Evolutionary conservation across 441 rosid genomes (phyloP), one percentile per base, ranked within the genome.

Genomic region (Pelargonium cotyledonis): DNA sequence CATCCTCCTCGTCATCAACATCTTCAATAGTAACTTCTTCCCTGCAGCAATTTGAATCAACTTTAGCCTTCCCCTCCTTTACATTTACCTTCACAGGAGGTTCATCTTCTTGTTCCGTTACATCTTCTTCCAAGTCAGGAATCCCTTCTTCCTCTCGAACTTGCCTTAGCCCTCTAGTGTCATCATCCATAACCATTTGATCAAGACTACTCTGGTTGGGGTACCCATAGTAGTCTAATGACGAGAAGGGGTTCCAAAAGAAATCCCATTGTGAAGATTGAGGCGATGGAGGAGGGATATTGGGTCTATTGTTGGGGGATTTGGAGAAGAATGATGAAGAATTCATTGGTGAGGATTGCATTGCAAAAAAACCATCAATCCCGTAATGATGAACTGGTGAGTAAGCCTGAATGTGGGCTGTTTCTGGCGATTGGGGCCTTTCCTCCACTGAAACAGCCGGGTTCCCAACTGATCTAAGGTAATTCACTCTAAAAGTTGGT

Each of bases 91-190:
- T 77, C 66, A 49, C 79, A 79, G 76, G 82, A 66, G 72, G 67
- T 68, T 73, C 86, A 2, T 51, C 57, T 70, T 86, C 95, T 4
- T 83, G 84, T 73, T 87, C 86, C 76, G 87, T 82, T 74, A 82
- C 99, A 77, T 85, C 97, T 82, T 88, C 94, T 78, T 92, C 99
- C 73, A 95, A 74, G 71, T 95, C 99, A 4, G 98, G 99, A 75
- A 95, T 95, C 58, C 97, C 99, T 84, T 95, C 98, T 84, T 90
- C 99, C 71, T 95, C 98, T 67, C 98, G 76, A 74, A 95, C 98
- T 77, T 87, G 91, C 77, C 97, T 90, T 29, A 91, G 78, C 21
- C 96, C 99, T 79, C 86, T 76, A 16, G 80, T 79, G 62, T 92
- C 98, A 83, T 92, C 98, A 64, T 95, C 95, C 78, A 83, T 65